Base-by-base conservation (phyloP, 768 basidiomycete genomes). In the Amanita thiersii region DNA sequence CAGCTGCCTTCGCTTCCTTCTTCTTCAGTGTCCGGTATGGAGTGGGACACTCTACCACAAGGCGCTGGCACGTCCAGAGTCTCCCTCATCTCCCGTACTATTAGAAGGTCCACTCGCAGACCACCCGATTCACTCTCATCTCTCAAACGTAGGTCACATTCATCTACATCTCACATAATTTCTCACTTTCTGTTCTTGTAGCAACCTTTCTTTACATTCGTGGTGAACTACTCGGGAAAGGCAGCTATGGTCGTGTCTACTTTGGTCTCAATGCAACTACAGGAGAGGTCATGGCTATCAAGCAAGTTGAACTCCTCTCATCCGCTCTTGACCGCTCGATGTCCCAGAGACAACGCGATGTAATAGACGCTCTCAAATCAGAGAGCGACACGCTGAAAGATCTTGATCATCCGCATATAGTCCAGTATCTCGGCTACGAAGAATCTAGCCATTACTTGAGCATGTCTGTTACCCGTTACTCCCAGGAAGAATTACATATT, bases 261-360 rank as follows among this genome's bases (percentile, higher is more conserved):
- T 70, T 92, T 47, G 92, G 82, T 1, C 64, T 96, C 38, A 96
- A 94, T 59, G 85, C 82, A 26, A 87, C 79, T 2, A 90, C 85
- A 0, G 90, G 89, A 24, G 88, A 94, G 57, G 80, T 94, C 68
- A 85, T 96, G 56, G 93, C 93, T 2, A 92, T 97, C 47, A 97
- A 97, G 62, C 92, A 94, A 59, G 93, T 96, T 23, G 92, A 96
- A 57, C 68, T 88, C 44, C 87, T 86, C 0, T 71, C 72, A 26
- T 85, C 83, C 11, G 69, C 73, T 14, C 79, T 77, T 49, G 86
- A 90, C 60, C 76, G 75, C 52, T 70, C 68, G 40, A 54, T 47
- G 76, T 86, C 55, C 60, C 68, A 37, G 70, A 81, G 21, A 28
- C 79, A 87, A 49, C 59, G 69, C 39, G 72, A 76, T 47, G 73